Conservation (phyloP, 345 rosid genomes). For the Ceriops decandra region DNA sequence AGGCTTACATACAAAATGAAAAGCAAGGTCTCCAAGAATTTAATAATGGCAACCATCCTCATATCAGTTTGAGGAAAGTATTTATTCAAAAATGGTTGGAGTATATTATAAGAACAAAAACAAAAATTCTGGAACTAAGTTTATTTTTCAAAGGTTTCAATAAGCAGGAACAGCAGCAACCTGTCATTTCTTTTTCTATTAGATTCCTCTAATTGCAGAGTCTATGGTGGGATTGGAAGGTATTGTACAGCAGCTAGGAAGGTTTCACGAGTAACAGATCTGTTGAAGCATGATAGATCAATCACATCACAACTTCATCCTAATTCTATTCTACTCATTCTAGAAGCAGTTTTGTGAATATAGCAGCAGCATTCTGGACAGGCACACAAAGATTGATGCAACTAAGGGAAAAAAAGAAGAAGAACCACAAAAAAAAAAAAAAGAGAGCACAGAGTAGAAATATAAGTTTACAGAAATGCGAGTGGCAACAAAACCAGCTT, state of each 20-base stretch:
- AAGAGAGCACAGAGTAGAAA: neutral
- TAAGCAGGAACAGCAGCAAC: neutral
- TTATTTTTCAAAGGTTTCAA: neutral
- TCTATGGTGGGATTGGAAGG: neutral
- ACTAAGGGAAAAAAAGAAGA: too few species aligned
- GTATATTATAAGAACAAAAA: neutral
- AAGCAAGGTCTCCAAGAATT: neutral
- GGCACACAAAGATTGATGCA: neutral
- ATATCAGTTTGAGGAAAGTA: neutral
- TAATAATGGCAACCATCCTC: neutral
- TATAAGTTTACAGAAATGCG: slow-evolving; percentile 68
- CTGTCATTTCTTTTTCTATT: neutral
- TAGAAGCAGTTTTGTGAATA: neutral
- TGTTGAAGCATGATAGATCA: neutral
- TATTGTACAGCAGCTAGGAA: neutral
- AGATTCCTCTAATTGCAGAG: neutral
- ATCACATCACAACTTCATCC: neutral
- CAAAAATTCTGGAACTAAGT: neutral
- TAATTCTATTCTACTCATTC: too few species aligned
- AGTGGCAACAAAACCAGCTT: slow-evolving; percentile 93
- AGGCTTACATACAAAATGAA: neutral
- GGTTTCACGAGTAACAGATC: neutral
- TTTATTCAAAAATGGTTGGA: neutral
- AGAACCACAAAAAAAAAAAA: slow-evolving; percentile 2
- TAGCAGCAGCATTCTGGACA: too few species aligned